Evolutionary conservation across 768 basidiomycete genomes (phyloP).

Genomic region (Rhodocollybia butyracea): DNA sequence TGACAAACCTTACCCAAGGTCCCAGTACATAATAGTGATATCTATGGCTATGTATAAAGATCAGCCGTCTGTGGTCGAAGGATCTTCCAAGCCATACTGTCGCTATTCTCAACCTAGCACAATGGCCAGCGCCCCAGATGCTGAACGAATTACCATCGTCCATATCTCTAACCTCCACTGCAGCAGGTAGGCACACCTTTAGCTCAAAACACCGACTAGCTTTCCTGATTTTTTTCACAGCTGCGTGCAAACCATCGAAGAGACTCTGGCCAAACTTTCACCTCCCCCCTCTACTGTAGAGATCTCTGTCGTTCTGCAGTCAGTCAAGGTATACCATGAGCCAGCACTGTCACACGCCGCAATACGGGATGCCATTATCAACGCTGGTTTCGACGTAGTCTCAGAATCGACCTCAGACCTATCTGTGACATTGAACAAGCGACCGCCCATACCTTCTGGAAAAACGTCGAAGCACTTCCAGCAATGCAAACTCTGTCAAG

Average conservation of each 20-base stretch:
- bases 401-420: not conserved
- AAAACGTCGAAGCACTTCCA: constrained; percentile 29
- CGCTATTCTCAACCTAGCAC: not conserved
- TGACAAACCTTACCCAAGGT: not conserved
- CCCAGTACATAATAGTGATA: not conserved
- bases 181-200: constrained; percentile 32
- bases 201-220: not conserved
- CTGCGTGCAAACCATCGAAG: constrained; percentile 45
- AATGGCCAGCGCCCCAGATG: constrained; percentile 5
- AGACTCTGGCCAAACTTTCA: constrained; percentile 31
- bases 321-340: constrained; percentile 39
- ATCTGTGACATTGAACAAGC: not conserved
- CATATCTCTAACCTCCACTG: constrained; percentile 49
- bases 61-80: not conserved
- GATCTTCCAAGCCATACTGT: not conserved
- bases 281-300: constrained; percentile 38
- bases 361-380: constrained; percentile 36
- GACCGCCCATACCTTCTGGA: not conserved
- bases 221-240: constrained; percentile 22
- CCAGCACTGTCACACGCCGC: constrained; percentile 19
- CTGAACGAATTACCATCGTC: constrained; percentile 13
- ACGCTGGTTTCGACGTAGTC: constrained; percentile 44
- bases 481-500: constrained; percentile 39
- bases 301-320: constrained; percentile 42
- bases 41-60: not conserved